These are phyloP conservation scores for Plantago ovata DNA, from an alignment of 257 asterid species.

Conservation along the genomic window DNA sequence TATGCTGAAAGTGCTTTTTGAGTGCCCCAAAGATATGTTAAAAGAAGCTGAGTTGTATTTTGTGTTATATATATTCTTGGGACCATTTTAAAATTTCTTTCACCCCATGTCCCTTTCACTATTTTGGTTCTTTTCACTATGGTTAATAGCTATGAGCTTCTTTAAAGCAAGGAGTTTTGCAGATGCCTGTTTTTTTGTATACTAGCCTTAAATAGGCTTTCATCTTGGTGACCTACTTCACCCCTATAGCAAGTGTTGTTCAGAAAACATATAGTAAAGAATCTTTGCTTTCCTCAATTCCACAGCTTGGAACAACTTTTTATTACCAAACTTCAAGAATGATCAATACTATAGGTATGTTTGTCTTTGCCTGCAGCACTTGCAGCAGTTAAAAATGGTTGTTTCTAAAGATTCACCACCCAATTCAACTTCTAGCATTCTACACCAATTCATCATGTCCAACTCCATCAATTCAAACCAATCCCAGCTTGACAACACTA, in stretches of 20 bases:
- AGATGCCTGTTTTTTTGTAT: slow-evolving; percentile 32
- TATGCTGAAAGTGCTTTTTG: slow-evolving; percentile 54
- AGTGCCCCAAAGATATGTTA: slow-evolving; percentile 70
- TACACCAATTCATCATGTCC: slow-evolving; percentile 56
- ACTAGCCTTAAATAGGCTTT: slow-evolving; percentile 51
- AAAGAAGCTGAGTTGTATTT: slow-evolving; percentile 38
- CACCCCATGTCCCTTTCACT: slow-evolving; percentile 37
- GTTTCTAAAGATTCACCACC: slow-evolving; percentile 62
- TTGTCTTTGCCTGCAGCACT: slow-evolving; percentile 23
- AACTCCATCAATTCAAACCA: slow-evolving; percentile 38
- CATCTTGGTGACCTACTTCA: slow-evolving; percentile 47
- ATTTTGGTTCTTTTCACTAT: slow-evolving; percentile 30
- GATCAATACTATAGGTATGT: slow-evolving; percentile 44
- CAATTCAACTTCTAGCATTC: slow-evolving; percentile 47
- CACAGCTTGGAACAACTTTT: slow-evolving; percentile 47
- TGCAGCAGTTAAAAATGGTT: slow-evolving; percentile 29
- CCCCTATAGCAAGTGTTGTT: slow-evolving; percentile 26
- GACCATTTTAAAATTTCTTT: slow-evolving; percentile 40
- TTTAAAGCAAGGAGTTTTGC: slow-evolving; percentile 31
- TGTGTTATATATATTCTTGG: slow-evolving; percentile 27
- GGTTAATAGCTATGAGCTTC: slow-evolving; percentile 32
- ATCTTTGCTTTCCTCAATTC: slow-evolving; percentile 48
- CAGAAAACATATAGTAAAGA: slow-evolving; percentile 37
- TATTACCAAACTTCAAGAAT: slow-evolving; percentile 27
- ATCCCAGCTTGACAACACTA: slow-evolving; percentile 29